Base-by-base conservation (phyloP, 129 eudicot species). In the Escallonia rubra region DNA sequence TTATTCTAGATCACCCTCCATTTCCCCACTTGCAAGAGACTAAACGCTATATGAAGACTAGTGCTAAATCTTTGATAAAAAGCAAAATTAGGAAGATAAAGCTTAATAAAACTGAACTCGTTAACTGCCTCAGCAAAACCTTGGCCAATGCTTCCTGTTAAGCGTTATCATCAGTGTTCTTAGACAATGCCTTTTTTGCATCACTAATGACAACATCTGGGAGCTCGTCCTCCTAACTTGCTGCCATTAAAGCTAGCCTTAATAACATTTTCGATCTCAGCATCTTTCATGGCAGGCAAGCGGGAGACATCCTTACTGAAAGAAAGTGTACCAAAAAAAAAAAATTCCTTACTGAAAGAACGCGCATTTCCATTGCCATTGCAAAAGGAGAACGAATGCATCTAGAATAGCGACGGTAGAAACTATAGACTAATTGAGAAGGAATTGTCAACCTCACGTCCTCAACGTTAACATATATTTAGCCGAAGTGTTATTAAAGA, bases 51-150 rank as follows among this genome's bases (percentile, higher is more conserved):
- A 23, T 0, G 34, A 23, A 23, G 34, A 23, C 34, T 0, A 1
- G 34, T 23, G 34, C 1, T 23, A 23, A 1, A 23, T 0, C 1
- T 23, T 1, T 1, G 1, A 1, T 23, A 1, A 23, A 1, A 23
- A 23, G 34, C 34, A 23, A 23, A 23, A 23, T 23, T 0, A 23
- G 34, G 34, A 23, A 23, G 34, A 23, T 0, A 23, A 23, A 23
- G 34, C 34, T 23, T 23, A 1, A 23, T 23, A 23, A 23, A 23
- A 23, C 34, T 82, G 44, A 92, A 92, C 76, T 92, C 98, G 71
- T 92, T 95, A 57, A 84, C 90, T 12, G 96, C 98, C 76, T 92
- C 96, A 15, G 96, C 98, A 92, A 81, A 38, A 86, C 87, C 83
- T 89, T 89, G 57, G 78, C 72, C 69, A 89, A 83, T 38, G 72